Conservation (phyloP, 169 alveolate genomes). For the Plasmodium knowlesi region DNA sequence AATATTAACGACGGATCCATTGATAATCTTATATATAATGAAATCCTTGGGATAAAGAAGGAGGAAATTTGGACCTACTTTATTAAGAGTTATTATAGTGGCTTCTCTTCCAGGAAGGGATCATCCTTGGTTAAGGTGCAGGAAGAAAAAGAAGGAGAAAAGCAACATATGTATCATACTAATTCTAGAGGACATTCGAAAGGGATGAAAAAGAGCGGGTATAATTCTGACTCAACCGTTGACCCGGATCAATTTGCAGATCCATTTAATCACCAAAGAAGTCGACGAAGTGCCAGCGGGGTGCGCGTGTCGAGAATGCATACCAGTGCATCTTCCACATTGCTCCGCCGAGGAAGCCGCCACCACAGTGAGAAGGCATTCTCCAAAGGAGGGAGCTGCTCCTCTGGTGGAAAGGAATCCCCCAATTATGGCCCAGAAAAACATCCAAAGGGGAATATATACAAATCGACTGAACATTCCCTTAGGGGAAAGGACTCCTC, state of each 20-base stretch:
- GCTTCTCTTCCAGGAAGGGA: not conserved
- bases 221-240: slow-evolving; percentile 3
- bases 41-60: slow-evolving; percentile 41
- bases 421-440: not conserved
- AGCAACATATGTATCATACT: not conserved
- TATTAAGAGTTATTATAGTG: slow-evolving; percentile 14
- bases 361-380: not conserved
- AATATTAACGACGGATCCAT: slow-evolving; percentile 1
- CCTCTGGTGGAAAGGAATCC: not conserved
- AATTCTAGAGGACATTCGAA: not conserved
- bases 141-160: not conserved
- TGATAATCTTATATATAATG: slow-evolving; percentile 64
- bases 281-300: not conserved
- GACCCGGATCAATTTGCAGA: slow-evolving; percentile 5
- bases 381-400: not conserved
- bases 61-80: slow-evolving; percentile 46
- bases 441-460: not conserved
- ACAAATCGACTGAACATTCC: not conserved
- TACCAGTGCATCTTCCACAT: not conserved
- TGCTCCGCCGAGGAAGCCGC: not conserved
- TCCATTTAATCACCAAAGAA: not conserved
- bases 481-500: not conserved
- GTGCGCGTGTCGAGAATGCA: not conserved
- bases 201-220: not conserved
- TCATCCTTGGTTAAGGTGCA: not conserved